phyloP scores from a whole-genome alignment of 2,329 filamentous ascomycete species.

The Colletotrichum eleusines region DNA sequence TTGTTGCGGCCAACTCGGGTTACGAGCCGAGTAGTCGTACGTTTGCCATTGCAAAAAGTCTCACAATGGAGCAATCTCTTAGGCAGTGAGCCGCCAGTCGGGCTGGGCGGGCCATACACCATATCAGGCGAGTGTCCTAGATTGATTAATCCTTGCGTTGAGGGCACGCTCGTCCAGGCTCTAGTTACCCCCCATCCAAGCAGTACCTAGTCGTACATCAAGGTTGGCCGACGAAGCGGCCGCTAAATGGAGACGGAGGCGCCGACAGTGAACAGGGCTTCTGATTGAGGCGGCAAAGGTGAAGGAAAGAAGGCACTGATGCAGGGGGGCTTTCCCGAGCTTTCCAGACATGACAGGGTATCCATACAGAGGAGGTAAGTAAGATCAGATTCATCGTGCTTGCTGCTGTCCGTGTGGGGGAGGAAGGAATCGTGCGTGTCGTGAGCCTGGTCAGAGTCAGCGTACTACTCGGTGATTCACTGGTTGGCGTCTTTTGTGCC shows the following conservation, averaged over 20 bases:
- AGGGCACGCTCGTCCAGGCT: slow-evolving; percentile 28
- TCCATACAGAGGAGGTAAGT: neutral
- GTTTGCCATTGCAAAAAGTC: neutral
- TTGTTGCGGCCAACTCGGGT: neutral
- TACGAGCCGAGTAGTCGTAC: neutral
- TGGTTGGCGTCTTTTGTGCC: neutral
- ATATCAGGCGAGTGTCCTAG: neutral
- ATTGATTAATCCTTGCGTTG: slow-evolving; percentile 5
- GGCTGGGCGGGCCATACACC: neutral
- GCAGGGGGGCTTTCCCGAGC: neutral
- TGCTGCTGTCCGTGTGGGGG: neutral
- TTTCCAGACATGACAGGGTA: neutral
- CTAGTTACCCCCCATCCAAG: slow-evolving; percentile 5
- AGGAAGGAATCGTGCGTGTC: neutral
- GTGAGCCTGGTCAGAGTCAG: neutral
- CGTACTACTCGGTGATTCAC: slow-evolving; percentile 23
- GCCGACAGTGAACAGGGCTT: slow-evolving; percentile 4
- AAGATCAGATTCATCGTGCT: neutral
- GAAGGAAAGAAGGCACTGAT: neutral
- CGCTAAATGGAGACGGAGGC: slow-evolving; percentile 18
- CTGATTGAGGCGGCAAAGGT: slow-evolving; percentile 34
- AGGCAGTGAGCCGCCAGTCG: neutral
- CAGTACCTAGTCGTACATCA: neutral
- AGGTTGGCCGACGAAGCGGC: slow-evolving; percentile 9
- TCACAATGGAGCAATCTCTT: neutral